A percentile compares a stretch with the other conserved stretches of the same genome.
Conservation (phyloP, 495 filamentous ascomycete species). For the Hypoxylon intermedium region DNA sequence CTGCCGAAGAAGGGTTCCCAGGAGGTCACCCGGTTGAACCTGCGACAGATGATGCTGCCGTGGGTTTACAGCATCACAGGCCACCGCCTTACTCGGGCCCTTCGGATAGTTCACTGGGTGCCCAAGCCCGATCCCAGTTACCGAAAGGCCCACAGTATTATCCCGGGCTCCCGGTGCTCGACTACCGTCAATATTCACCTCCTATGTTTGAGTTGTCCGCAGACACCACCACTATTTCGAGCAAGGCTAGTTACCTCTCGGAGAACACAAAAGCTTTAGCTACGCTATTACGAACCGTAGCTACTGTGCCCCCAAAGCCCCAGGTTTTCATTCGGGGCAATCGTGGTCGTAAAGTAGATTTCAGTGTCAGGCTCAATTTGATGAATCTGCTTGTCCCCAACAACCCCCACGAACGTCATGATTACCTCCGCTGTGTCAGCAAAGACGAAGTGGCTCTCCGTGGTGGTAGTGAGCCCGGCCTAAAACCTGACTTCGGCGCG, state of each 20-base stretch:
- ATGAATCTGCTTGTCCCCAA: constrained; percentile 57
- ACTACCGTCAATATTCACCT: constrained; percentile 60
- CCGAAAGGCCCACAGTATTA: constrained; percentile 44
- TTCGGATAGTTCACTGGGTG: constrained; percentile 35
- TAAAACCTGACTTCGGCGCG: constrained; percentile 45
- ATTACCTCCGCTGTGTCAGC: constrained; percentile 61
- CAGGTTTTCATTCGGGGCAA: constrained; percentile 56
- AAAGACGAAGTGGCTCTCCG: constrained; percentile 56
- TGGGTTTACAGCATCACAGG: constrained; percentile 6
- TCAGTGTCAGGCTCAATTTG: constrained; percentile 60
- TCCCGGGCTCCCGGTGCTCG: constrained; percentile 56
- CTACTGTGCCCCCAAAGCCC: constrained; percentile 60
- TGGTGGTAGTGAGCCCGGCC: constrained; percentile 50
- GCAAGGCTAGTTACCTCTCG: constrained; percentile 50
- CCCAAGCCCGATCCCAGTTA: constrained; percentile 24
- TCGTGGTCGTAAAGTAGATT: constrained; percentile 48
- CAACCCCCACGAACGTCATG: constrained; percentile 49
- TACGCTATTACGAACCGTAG: constrained; percentile 53
- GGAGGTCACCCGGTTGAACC: constrained; percentile 15
- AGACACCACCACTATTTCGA: constrained; percentile 55
- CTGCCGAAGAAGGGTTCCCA: constrained; percentile 3
- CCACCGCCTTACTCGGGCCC: constrained; percentile 59
- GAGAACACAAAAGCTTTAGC: constrained; percentile 50
- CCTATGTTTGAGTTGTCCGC: constrained; percentile 54
- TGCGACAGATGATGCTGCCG: not conserved